A percentile compares a stretch with the other conserved stretches of the same genome.
Evolutionary conservation across 2,329 filamentous ascomycete species (phyloP).

Genomic region (Tetracladium maxilliforme): DNA sequence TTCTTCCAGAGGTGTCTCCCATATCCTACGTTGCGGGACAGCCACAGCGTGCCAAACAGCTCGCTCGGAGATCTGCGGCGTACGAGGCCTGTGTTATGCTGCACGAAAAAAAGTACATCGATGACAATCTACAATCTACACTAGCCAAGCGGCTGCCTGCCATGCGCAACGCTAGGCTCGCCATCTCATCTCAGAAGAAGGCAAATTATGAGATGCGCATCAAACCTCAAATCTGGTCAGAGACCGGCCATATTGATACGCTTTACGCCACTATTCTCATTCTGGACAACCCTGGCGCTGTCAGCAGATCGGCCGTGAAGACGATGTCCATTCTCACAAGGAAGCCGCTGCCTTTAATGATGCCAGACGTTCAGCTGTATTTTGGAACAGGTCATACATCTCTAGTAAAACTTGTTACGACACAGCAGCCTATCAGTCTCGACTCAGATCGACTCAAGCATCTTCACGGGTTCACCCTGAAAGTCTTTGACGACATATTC

Average conservation of each 20-base stretch:
- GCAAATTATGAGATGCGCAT: conserved; percentile 61
- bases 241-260: conserved; percentile 25
- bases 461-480: conserved; percentile 60
- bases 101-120: conserved; percentile 48
- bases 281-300: conserved; percentile 36
- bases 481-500: conserved; percentile 71
- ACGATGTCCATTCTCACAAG: conserved; percentile 62
- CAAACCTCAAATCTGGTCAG: conserved; percentile 64
- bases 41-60: conserved; percentile 51
- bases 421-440: conserved; percentile 27
- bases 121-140: conserved; percentile 60
- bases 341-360: conserved; percentile 38
- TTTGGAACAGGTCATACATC: conserved; percentile 51
- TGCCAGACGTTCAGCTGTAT: conserved; percentile 59
- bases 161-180: conserved; percentile 79
- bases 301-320: conserved; percentile 39
- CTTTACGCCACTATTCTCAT: conserved; percentile 50
- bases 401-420: conserved; percentile 31
- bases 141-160: conserved; percentile 57
- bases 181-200: conserved; percentile 65
- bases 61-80: conserved; percentile 79
- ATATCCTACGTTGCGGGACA: conserved; percentile 51
- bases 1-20: conserved; percentile 62
- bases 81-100: conserved; percentile 69
- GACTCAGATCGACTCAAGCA: conserved; percentile 27